These are phyloP conservation scores for Septoria linicola DNA, from an alignment of 2,329 filamentous ascomycete genomes.

Conservation along the genomic window DNA sequence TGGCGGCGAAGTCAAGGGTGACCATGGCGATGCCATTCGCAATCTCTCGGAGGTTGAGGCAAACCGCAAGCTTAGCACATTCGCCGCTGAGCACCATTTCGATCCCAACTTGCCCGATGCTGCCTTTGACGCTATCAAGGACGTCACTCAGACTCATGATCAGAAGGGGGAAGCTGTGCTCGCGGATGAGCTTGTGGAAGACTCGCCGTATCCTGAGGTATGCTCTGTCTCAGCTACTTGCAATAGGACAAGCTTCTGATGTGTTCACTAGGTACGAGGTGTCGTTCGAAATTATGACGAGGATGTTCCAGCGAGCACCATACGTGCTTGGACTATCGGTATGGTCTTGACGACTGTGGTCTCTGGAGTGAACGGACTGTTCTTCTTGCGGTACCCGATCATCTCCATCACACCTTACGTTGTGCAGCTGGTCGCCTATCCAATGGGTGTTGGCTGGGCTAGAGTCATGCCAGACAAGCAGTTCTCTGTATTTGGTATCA, in stretches of 20 bases:
- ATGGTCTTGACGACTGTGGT: conserved; percentile 61
- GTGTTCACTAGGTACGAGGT: conserved; percentile 46
- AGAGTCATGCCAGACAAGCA: conserved; percentile 27
- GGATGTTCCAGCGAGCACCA: conserved; percentile 63
- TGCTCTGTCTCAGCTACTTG: conserved; percentile 24
- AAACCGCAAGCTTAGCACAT: conserved; percentile 49
- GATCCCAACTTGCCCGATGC: conserved; percentile 66
- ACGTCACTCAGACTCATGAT: conserved; percentile 56
- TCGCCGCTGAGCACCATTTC: conserved; percentile 61
- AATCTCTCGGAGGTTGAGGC: conserved; percentile 31
- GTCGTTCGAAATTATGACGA: conserved; percentile 65
- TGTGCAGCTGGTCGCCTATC: conserved; percentile 78
- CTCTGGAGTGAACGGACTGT: conserved; percentile 71
- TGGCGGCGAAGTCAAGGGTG: conserved; percentile 19
- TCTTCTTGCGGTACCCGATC: conserved; percentile 84
- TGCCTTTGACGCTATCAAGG: conserved; percentile 60
- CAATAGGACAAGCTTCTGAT: background rate
- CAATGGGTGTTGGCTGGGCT: conserved; percentile 72
- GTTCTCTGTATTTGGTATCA: conserved; percentile 62
- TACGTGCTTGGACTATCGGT: conserved; percentile 64
- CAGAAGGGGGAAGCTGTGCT: conserved; percentile 58
- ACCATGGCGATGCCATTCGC: conserved; percentile 18
- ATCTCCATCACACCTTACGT: conserved; percentile 86
- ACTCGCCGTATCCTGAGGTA: conserved; percentile 68
- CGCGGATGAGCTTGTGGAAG: conserved; percentile 61